These are phyloP conservation scores for Vararia minispora DNA, from an alignment of 768 basidiomycete genomes.

Conservation along the genomic window DNA sequence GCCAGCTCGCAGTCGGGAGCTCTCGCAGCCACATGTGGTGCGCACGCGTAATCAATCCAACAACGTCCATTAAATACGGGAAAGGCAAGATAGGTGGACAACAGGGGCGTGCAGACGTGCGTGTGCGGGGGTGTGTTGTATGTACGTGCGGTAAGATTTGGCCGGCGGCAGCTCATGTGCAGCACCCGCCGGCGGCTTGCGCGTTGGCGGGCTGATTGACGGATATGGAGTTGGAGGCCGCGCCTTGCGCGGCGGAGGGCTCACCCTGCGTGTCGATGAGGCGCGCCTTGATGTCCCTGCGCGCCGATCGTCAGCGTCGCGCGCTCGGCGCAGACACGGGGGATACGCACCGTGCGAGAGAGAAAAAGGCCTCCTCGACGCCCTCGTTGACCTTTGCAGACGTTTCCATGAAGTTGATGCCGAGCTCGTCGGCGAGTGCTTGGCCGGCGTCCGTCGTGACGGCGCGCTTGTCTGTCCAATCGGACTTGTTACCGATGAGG, in stretches of 20 bases:
- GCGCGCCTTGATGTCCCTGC: slow-evolving; percentile 92
- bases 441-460: slow-evolving; percentile 89
- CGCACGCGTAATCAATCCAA: no score
- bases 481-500: slow-evolving; percentile 97
- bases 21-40: no score
- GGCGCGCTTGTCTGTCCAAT: slow-evolving; percentile 93
- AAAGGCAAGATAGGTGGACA: no score
- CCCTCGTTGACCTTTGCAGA: slow-evolving; percentile 95
- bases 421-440: slow-evolving; percentile 85
- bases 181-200: slow-evolving; percentile 38
- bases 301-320: background rate
- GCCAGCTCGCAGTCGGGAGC: no score
- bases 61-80: no score
- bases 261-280: slow-evolving; percentile 91
- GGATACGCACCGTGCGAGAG: slow-evolving; percentile 71
- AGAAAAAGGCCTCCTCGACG: slow-evolving; percentile 98
- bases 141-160: no score
- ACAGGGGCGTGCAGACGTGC: no score
- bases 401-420: slow-evolving; percentile 96
- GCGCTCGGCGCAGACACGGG: background rate
- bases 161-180: no score
- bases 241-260: slow-evolving; percentile 16
- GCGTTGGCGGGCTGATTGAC: slow-evolving; percentile 46
- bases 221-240: slow-evolving; percentile 48
- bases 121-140: no score